phyloP scores from a whole-genome alignment of 371 early-diverging fungal species.

The Mortierella sp. region DNA sequence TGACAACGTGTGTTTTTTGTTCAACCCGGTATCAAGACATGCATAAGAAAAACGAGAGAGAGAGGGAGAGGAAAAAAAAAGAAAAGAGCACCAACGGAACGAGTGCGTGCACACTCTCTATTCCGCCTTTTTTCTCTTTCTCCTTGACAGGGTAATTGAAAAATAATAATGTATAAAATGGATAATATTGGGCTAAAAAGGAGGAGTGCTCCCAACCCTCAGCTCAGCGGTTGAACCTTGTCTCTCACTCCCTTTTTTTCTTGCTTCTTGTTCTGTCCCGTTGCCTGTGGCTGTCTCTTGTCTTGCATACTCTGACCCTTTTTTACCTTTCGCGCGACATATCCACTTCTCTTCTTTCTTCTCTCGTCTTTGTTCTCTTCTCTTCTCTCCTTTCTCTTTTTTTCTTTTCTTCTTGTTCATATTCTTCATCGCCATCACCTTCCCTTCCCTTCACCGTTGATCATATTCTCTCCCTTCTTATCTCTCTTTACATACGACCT shows the following conservation, averaged over 20 bases:
- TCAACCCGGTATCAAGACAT: neutral
- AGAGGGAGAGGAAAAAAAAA: no score
- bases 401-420: neutral
- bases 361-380: neutral
- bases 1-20: neutral
- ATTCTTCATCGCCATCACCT: neutral
- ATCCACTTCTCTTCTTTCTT: neutral
- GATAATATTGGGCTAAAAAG: no score
- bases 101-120: no score
- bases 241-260: neutral
- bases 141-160: neutral
- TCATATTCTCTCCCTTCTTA: neutral
- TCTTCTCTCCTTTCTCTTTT: neutral
- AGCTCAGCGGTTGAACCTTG: slow-evolving; percentile 14
- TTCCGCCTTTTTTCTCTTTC: neutral
- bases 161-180: neutral
- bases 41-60: neutral
- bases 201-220: slow-evolving; percentile 1
- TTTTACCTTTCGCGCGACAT: neutral
- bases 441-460: neutral
- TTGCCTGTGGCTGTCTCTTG: neutral
- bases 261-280: neutral
- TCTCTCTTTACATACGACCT: slow-evolving; percentile 2
- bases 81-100: no score
- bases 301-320: neutral